These are phyloP conservation scores for Claviceps paspali DNA, from an alignment of 2,329 filamentous ascomycete genomes.

Conservation along the genomic window DNA sequence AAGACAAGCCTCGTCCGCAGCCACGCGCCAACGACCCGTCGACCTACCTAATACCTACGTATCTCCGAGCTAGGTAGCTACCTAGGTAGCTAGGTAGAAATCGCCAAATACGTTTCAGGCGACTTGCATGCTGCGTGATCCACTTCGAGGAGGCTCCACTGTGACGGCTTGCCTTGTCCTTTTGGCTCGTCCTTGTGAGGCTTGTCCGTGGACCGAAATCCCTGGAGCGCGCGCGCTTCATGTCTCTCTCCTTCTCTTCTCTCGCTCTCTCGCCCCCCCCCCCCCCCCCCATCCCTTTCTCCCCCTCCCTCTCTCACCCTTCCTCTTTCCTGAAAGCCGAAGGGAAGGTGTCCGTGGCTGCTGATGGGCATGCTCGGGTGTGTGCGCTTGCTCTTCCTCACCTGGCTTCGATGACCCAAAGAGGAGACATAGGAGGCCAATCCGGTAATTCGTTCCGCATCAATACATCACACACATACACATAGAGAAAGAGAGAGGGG, in stretches of 20 bases:
- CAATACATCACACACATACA: conserved; percentile 1
- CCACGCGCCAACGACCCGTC: not conserved
- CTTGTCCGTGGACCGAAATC: not conserved
- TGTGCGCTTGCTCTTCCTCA: not conserved
- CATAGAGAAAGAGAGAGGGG: no score
- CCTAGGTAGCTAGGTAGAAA: not conserved
- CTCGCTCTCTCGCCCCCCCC: no score
- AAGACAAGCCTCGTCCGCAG: not conserved
- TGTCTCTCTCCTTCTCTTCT: no score
- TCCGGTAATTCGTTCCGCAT: conserved; percentile 3
- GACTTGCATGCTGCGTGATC: conserved; percentile 3
- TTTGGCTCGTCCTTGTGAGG: not conserved
- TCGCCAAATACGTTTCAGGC: conserved; percentile 1
- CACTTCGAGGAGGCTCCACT: conserved; percentile 3
- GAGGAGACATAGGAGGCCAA: not conserved
- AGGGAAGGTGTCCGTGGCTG: not conserved
- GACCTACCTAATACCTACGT: no score
- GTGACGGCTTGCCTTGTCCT: not conserved
- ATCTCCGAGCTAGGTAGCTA: not conserved
- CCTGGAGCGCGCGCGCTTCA: not conserved
- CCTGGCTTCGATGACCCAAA: not conserved
- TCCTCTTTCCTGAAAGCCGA: not conserved
- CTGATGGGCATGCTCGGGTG: not conserved
- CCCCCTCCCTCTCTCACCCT: no score
- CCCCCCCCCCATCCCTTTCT: no score